These are phyloP conservation scores for Suillus discolor DNA, from an alignment of 768 basidiomycete genomes.

Conservation along the genomic window DNA sequence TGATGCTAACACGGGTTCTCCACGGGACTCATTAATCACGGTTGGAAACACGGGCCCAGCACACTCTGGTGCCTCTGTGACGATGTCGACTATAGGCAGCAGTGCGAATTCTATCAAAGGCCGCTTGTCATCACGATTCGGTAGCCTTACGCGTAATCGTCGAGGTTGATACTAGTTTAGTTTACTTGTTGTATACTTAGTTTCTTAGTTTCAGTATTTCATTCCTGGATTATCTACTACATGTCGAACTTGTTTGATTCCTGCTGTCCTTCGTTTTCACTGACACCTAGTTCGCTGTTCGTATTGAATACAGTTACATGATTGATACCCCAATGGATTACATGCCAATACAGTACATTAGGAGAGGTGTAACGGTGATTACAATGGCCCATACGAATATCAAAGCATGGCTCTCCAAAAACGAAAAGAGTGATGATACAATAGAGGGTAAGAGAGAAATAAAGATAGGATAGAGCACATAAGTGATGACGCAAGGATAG, in stretches of 20 bases:
- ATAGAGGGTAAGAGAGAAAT: constrained; percentile 25
- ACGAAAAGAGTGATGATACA: constrained; percentile 23
- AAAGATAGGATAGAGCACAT: constrained; percentile 12
- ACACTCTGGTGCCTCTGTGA: constrained; percentile 59
- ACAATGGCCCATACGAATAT: constrained; percentile 14
- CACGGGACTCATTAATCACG: constrained; percentile 76
- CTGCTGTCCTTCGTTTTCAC: not conserved
- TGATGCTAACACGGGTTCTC: constrained; percentile 53
- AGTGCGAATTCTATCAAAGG: constrained; percentile 69
- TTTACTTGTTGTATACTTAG: constrained; percentile 16
- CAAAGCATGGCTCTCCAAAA: constrained; percentile 6
- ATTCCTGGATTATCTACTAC: not conserved
- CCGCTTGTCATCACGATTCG: constrained; percentile 69
- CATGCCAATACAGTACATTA: constrained; percentile 17
- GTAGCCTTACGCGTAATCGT: constrained; percentile 64
- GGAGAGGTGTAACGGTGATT: constrained; percentile 13
- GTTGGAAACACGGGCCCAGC: constrained; percentile 50
- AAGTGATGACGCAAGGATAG: not conserved
- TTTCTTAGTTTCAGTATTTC: constrained; percentile 11
- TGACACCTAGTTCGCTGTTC: not conserved
- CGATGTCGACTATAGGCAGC: constrained; percentile 65
- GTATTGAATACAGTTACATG: constrained; percentile 9
- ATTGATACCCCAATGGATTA: constrained; percentile 21
- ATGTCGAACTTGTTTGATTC: not conserved
- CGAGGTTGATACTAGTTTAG: constrained; percentile 23